A percentile compares a stretch with the other conserved stretches of the same genome.
These are phyloP conservation scores for Blastomyces parvus DNA, from an alignment of 2,329 filamentous ascomycete genomes.

Conservation along the genomic window DNA sequence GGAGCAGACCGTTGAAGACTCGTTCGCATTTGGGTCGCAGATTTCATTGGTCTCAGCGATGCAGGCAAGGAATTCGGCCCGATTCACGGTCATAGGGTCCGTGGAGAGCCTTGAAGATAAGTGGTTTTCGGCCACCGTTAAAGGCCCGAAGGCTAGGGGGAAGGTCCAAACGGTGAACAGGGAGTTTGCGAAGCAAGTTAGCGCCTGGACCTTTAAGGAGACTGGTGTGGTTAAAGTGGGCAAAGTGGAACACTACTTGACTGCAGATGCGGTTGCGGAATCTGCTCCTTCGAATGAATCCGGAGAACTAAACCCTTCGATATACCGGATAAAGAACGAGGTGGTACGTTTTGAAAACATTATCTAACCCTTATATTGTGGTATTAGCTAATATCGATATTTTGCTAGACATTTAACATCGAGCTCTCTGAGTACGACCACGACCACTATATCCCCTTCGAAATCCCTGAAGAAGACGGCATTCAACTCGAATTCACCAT, in stretches of 20 bases:
- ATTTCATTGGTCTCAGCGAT: constrained; percentile 73
- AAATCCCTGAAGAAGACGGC: constrained; percentile 57
- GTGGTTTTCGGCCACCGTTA: constrained; percentile 78
- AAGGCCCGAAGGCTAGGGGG: constrained; percentile 45
- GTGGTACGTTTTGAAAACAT: constrained; percentile 56
- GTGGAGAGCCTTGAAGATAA: constrained; percentile 77
- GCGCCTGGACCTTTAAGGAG: constrained; percentile 97
- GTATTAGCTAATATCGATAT: background rate
- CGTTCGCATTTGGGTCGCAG: constrained; percentile 76
- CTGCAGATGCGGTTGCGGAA: constrained; percentile 44
- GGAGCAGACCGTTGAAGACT: constrained; percentile 60
- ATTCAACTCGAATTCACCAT: constrained; percentile 97
- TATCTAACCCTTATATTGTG: constrained; percentile 18
- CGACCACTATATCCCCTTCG: constrained; percentile 67
- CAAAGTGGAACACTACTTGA: constrained; percentile 64
- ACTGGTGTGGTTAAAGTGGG: constrained; percentile 79
- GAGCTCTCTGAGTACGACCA: constrained; percentile 77
- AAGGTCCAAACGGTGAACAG: constrained; percentile 62
- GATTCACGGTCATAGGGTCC: constrained; percentile 75
- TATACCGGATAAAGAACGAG: constrained; percentile 94
- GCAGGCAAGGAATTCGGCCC: constrained; percentile 88
- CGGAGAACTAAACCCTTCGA: constrained; percentile 58
- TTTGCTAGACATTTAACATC: constrained; percentile 66
- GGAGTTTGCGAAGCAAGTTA: constrained; percentile 73
- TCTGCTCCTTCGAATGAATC: constrained; percentile 40